Evolutionary conservation across 1,284 basidiomycete species (phyloP), one percentile per base, ranked within the genome.

Genomic region (Trametes sp.): DNA sequence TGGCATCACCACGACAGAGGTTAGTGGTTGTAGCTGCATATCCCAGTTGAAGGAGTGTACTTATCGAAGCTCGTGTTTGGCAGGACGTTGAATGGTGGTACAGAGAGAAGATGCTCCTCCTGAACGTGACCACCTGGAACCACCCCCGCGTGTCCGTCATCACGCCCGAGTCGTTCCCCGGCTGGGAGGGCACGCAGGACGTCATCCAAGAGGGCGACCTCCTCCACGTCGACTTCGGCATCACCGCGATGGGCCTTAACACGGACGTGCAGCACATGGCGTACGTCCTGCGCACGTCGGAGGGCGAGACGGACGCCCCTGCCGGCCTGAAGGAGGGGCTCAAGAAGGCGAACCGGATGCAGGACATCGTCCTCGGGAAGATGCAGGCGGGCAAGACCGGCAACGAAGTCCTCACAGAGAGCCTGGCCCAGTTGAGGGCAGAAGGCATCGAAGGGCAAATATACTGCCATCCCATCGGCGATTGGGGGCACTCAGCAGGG

Each of bases 261-360:
- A 86, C 84, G 26, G 84, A 86, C 67, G 83, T 82, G 0, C 84
- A 85, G 66, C 84, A 85, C 63, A 79, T 85, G 73, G 82, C 80
- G 16, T 85, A 85, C 69, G 83, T 86, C 55, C 79, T 85, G 24
- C 79, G 79, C n/a, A 71, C 72, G 6, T 74, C 71, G 11, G 63
- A 75, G 46, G 77, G 78, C 35, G 82, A 83, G 63, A 74, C 59
- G 19, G 75, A 78, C 45, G 81, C 77, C 0, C 83, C 83, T 5
- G 68, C 72, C 9, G 79, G 80, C 23, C 73, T 85, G 36, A 77
- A 78, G 59, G 76, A 77, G 35, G 84, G 84, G 10, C 64, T 85
- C 59, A 73, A 63, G 59, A 81, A 81, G 66, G 79, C 78, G 38
- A 86, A 85, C 70, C 73, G 79, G 26, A 80, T 85, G 78, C 84